phyloP scores from a whole-genome alignment of 331 rosid species.

The Cydonia oblonga region DNA sequence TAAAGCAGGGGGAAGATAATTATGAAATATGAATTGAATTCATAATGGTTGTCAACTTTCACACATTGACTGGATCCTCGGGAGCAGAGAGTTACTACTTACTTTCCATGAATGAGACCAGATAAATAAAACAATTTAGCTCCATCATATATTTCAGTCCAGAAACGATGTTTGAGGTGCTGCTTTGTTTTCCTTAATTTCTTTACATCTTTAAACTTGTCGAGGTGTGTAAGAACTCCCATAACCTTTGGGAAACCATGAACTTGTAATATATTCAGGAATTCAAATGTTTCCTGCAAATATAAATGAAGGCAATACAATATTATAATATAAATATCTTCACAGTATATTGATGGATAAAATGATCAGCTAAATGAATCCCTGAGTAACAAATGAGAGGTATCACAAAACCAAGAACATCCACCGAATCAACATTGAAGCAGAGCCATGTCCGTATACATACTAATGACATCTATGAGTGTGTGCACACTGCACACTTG shows the following conservation, averaged over 20 bases:
- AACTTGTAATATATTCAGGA: slow-evolving; percentile 80
- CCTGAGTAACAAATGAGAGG: background rate
- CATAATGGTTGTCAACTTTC: background rate
- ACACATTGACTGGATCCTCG: background rate
- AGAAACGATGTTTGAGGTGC: slow-evolving; percentile 80
- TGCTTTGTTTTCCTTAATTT: slow-evolving; percentile 80
- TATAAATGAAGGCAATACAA: background rate
- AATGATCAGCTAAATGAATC: background rate
- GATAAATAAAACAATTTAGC: slow-evolving; percentile 91
- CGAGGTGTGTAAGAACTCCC: slow-evolving; percentile 98
- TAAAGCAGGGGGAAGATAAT: slow-evolving; percentile 4
- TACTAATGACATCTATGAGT: background rate
- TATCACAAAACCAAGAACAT: background rate
- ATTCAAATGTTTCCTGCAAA: slow-evolving; percentile 90
- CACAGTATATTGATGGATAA: background rate
- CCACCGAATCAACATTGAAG: background rate
- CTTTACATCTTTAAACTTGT: slow-evolving; percentile 69
- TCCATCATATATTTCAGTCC: slow-evolving; percentile 89
- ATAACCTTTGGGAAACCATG: slow-evolving; percentile 93
- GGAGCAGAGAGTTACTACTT: slow-evolving; percentile 24
- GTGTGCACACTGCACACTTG: background rate
- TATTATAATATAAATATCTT: background rate
- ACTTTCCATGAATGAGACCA: slow-evolving; percentile 85
- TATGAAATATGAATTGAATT: background rate
- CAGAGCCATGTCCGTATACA: background rate